phyloP scores from a whole-genome alignment of 805 yeast species.

The Myxozyma neotropica region DNA sequence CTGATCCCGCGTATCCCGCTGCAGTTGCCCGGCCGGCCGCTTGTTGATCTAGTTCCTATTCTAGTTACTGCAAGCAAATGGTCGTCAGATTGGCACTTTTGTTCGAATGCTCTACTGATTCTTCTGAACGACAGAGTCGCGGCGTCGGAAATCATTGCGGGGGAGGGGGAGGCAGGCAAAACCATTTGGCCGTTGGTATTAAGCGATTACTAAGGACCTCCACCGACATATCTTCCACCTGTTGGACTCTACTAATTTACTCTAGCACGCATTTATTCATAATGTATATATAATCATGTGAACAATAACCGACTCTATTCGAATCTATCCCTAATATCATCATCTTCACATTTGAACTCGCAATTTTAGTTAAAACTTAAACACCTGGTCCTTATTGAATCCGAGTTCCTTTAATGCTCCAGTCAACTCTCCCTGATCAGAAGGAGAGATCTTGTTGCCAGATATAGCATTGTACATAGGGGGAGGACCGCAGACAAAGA shows the following conservation, averaged over 20 bases:
- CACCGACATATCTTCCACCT: too few species aligned
- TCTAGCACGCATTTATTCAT: neutral
- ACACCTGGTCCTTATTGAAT: slow-evolving; percentile 81
- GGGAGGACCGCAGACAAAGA: slow-evolving; percentile 96
- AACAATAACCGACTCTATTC: too few species aligned
- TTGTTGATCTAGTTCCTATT: neutral
- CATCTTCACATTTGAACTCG: neutral
- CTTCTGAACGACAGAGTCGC: too few species aligned
- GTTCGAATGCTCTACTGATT: too few species aligned
- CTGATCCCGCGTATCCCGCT: neutral
- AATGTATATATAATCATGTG: too few species aligned
- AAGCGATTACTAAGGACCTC: too few species aligned
- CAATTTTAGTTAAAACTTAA: slow-evolving; percentile 52
- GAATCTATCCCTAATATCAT: too few species aligned
- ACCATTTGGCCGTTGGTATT: too few species aligned
- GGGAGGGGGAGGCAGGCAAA: neutral
- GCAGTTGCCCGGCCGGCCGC: neutral
- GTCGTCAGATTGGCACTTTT: too few species aligned
- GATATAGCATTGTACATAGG: slow-evolving; percentile 84
- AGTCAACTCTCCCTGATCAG: slow-evolving; percentile 91
- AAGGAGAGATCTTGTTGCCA: slow-evolving; percentile 79
- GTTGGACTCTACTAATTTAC: too few species aligned
- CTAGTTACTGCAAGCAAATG: neutral
- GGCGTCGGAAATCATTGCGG: too few species aligned
- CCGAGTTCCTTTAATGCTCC: slow-evolving; percentile 91